Conservation (phyloP, 2,329 filamentous ascomycete genomes). For the Esteya vermicola region DNA sequence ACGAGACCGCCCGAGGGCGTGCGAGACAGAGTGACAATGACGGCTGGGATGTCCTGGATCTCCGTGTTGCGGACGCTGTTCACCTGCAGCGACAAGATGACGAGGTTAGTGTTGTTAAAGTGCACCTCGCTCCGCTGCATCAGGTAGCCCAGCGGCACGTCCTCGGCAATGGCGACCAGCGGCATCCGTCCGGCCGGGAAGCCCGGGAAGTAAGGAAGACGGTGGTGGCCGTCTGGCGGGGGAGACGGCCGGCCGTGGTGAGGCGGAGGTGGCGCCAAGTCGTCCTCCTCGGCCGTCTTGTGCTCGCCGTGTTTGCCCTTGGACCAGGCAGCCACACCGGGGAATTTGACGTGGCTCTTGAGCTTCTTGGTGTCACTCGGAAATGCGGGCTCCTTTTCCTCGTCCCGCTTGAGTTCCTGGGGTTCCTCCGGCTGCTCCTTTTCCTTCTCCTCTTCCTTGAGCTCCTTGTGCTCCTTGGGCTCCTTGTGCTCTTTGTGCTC, state of each 20-base stretch:
- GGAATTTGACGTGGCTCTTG: constrained; percentile 3
- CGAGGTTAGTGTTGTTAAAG: constrained; percentile 25
- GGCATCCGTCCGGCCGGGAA: not conserved
- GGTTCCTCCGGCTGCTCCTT: not conserved
- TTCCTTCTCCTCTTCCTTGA: too few relatives aligned
- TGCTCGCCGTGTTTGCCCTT: not conserved
- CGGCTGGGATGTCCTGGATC: constrained; percentile 35
- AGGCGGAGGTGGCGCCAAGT: not conserved
- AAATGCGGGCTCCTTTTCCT: not conserved
- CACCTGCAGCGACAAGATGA: constrained; percentile 42
- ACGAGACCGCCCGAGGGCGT: constrained; percentile 15
- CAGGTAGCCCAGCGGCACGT: constrained; percentile 35
- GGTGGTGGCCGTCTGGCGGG: not conserved
- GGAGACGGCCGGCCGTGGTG: not conserved
- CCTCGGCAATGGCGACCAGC: constrained; percentile 5
- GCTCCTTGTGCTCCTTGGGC: not conserved
- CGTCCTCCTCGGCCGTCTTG: constrained; percentile 2
- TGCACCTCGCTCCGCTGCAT: constrained; percentile 26
- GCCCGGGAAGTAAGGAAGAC: constrained; percentile 1
- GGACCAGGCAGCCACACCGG: too few relatives aligned
- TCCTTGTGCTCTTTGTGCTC: not conserved
- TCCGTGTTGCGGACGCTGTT: constrained; percentile 44
- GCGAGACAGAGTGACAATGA: constrained; percentile 50
- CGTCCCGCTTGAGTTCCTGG: not conserved
- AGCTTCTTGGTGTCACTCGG: not conserved